Evolutionary conservation across 345 rosid species (phyloP), one percentile per base, ranked within the genome.

Genomic region (Cardamine occulta): DNA sequence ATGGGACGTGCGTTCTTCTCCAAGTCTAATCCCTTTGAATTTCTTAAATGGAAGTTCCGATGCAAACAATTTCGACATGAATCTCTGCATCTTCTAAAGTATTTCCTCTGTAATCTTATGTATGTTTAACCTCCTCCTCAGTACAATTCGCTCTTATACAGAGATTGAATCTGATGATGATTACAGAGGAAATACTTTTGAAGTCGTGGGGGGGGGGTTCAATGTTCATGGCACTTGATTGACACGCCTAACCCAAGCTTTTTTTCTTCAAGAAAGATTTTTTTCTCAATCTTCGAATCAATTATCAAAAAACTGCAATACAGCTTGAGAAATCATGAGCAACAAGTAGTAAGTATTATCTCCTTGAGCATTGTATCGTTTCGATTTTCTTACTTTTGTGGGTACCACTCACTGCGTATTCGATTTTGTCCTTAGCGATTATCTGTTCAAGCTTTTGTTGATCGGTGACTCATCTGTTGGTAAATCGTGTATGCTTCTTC

Each of bases 401-500:
- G 52, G 49, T 28, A 37, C n/a, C n/a, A 44, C n/a, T 70, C 66
- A 24, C 9, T 76, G 11, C 57, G 32, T 9, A 40, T 17, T 53
- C 19, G 39, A 1, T 35, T 13, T 13, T 13, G 44, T 10, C 5
- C 48, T 8, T 35, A 88, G 96, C 74, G 93, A 88, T 80, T 90
- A 90, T 65, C 84, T 90, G 71, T 90, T 90, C 72, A 86, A 90
- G 86, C 96, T 88, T 65, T 74, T 90, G 83, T 82, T 90, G 55
- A 88, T 90, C 67, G 96, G 96, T 26, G 96, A 90, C 80, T 90
- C 96, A 1, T 88, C 96, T 12, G 96, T 88, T 54, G 96, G 96
- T 8, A 90, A 90, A 85, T 90, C 96, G 3, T 86, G 93, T 23
- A 73, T 90, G 57, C 96, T 90, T 70, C 93, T 90, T 63, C 80